Base-by-base conservation (phyloP, 2,329 filamentous ascomycete species). In the Sarocladiaceae sp. region DNA sequence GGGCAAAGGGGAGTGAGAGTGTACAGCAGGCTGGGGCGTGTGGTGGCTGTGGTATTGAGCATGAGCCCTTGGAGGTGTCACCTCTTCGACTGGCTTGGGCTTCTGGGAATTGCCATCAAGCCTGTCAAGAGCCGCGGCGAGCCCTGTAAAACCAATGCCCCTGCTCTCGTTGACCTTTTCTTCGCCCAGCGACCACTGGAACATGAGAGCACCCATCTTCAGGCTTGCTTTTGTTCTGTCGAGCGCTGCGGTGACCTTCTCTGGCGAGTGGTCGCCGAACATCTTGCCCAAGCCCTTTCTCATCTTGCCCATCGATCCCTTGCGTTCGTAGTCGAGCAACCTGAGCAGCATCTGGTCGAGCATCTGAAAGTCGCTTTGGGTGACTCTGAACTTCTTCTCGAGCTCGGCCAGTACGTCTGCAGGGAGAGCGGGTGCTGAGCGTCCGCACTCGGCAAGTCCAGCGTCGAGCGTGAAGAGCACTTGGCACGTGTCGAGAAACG, bases 381-480 rank as follows among this genome's bases (percentile, higher is more conserved):
- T 75, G 19, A 75, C 69, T 27, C 74, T 71, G 55, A 85, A 80
- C 52, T 81, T 82, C 58, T 74, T 74, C 53, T 78, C 76, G 37
- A 86, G 68, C 58, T 84, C 81, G n/a, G 69, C 63, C 23, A 76
- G 67, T 59, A 84, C 75, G 45, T 85, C 80, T 4, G 62, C 53
- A 0, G 82, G 78, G 15, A 85, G 70, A 13, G 68, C 64, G 50
- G 76, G 74, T 13, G 66, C 63, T 16, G 67, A 69, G 32, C 69
- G 67, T 23, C 67, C 60, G 34, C 68, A 72, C 52, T 80, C 74
- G n/a, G 64, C 61, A 44, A 86, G 68, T 4, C 82, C 82, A 18
- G 78, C 74, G 59, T 85, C 80, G 49, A 85, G 80, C n/a, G 78
- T 75, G 69, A 80, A 83, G 33, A 86, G 67, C 33, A 80, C 75